Evolutionary conservation across 73 alveolate species (phyloP).

Genomic region (Diophrys sp.): DNA sequence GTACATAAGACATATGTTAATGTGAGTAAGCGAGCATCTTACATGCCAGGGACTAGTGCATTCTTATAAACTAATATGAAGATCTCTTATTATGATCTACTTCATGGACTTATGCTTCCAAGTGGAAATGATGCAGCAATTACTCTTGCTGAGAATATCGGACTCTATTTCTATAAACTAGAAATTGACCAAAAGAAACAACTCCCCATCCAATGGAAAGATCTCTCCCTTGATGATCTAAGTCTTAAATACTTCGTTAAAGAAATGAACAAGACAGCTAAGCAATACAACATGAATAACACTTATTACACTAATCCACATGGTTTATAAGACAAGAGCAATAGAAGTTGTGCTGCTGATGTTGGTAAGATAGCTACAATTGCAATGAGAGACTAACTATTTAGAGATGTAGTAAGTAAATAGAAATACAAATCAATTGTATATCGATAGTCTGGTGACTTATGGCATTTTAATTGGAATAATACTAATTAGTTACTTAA

Average conservation of each 20-base stretch:
- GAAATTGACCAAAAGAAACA: constrained; percentile 1
- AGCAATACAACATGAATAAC: constrained; percentile 12
- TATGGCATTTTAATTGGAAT: background rate
- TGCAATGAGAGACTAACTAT: constrained; percentile 21
- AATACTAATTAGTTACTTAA: constrained; percentile 15
- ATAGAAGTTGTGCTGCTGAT: constrained; percentile 11
- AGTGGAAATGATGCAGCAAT: constrained; percentile 15
- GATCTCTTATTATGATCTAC: constrained; percentile 6
- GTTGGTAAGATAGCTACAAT: constrained; percentile 10
- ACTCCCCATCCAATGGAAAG: background rate
- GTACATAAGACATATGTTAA: background rate
- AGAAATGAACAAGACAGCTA: constrained; percentile 49
- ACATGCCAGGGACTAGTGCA: constrained; percentile 15
- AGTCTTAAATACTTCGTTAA: constrained; percentile 21
- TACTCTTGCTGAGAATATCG: background rate
- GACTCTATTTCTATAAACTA: background rate
- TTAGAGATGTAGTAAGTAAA: constrained; percentile 34
- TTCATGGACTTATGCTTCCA: constrained; percentile 36
- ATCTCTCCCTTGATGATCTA: background rate
- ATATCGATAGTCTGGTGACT: background rate
- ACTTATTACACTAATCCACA: constrained; percentile 48
- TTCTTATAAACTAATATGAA: background rate
- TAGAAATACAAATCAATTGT: constrained; percentile 7
- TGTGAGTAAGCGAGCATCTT: constrained; percentile 4
- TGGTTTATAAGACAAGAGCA: constrained; percentile 24